phyloP scores from a whole-genome alignment of 345 rosid genomes.

The Sonneratia alba region DNA sequence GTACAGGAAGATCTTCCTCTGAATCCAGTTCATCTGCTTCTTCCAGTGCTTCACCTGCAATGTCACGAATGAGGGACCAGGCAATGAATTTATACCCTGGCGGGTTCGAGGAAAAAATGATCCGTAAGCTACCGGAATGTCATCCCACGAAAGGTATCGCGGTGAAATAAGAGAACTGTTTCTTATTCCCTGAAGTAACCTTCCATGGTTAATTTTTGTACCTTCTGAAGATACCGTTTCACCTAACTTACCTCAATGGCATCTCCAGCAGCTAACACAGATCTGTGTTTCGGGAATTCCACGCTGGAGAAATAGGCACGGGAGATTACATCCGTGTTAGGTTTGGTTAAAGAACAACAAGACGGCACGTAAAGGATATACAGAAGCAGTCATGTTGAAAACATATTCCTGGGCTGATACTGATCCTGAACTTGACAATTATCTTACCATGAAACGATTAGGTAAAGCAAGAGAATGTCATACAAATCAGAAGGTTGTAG shows the following conservation, averaged over 20 bases:
- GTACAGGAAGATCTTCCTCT: slow-evolving; percentile 8
- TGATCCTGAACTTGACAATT: neutral
- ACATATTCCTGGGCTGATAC: neutral
- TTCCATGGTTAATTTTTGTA: neutral
- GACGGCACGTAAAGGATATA: neutral
- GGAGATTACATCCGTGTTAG: neutral
- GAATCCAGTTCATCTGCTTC: slow-evolving; percentile 2
- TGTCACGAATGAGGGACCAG: neutral
- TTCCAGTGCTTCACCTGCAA: neutral
- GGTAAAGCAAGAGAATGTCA: neutral
- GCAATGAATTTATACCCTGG: neutral
- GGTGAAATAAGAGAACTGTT: neutral
- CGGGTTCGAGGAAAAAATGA: neutral
- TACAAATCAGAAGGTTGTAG: neutral
- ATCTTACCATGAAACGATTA: neutral
- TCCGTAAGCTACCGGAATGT: neutral
- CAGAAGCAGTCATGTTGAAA: neutral
- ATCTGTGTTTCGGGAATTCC: neutral
- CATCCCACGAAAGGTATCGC: neutral
- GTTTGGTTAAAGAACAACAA: neutral
- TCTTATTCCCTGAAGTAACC: neutral
- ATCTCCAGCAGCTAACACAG: neutral
- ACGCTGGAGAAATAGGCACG: neutral
- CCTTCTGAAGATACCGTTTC: neutral
- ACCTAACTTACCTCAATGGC: neutral